Conservation (phyloP, 352 stramenopile genomes). For the Hyaloperonospora arabidopsidis region DNA sequence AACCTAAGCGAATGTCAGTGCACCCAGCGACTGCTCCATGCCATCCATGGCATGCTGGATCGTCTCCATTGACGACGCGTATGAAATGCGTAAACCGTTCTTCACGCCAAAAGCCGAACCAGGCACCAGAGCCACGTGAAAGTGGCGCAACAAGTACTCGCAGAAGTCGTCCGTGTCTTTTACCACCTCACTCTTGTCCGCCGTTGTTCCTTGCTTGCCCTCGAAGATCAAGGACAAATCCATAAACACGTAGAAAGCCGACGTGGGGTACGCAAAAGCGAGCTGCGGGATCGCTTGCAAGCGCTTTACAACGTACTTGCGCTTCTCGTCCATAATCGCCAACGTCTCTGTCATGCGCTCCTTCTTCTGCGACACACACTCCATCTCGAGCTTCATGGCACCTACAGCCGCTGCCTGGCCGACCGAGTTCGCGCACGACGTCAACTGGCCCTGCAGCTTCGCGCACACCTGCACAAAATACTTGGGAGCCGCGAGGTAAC, state of each 20-base stretch:
- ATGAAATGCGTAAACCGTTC: constrained; percentile 92
- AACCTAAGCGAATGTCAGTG: constrained; percentile 27
- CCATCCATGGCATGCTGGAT: constrained; percentile 58
- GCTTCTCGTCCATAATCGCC: constrained; percentile 71
- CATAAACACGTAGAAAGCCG: constrained; percentile 94
- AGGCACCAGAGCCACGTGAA: constrained; percentile 91
- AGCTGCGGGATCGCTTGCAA: constrained; percentile 84
- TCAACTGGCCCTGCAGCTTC: constrained; percentile 94
- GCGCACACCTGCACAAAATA: constrained; percentile 82
- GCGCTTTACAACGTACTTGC: constrained; percentile 84
- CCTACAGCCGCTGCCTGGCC: constrained; percentile 87
- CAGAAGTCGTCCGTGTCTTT: constrained; percentile 72
- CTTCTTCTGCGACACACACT: constrained; percentile 41
- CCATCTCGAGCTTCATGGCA: constrained; percentile 83
- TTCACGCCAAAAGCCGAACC: constrained; percentile 92
- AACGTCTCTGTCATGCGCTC: constrained; percentile 50
- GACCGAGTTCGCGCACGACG: constrained; percentile 89
- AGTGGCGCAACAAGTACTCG: constrained; percentile 88
- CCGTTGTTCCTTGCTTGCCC: constrained; percentile 35
- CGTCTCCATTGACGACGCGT: constrained; percentile 91
- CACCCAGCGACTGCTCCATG: constrained; percentile 53
- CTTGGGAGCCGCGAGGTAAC: constrained; percentile 82
- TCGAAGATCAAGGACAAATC: constrained; percentile 84
- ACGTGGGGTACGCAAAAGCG: constrained; percentile 78
- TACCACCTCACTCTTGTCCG: constrained; percentile 40